phyloP scores from a whole-genome alignment of 345 rosid species.

The Ailanthus altissimus region DNA sequence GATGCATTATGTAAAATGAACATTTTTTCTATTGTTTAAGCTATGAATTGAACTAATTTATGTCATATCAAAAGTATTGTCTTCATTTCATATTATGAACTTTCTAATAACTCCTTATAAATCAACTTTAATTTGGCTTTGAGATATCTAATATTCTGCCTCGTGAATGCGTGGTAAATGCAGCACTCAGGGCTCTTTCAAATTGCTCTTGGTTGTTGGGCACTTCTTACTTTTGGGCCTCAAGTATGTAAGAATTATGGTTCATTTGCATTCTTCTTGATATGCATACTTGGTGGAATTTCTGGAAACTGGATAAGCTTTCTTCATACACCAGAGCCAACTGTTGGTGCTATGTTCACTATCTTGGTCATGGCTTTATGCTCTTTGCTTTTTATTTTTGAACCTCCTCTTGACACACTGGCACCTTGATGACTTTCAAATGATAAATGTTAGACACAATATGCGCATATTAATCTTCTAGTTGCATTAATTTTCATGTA shows the following conservation, averaged over 20 bases:
- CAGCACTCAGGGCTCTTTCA: slow-evolving; percentile 84
- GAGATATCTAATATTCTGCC: neutral
- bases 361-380: slow-evolving; percentile 43
- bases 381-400: slow-evolving; percentile 48
- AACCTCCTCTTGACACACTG: slow-evolving; percentile 51
- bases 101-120: neutral
- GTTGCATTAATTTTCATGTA: neutral
- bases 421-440: slow-evolving; percentile 33
- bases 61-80: neutral
- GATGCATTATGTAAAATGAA: neutral
- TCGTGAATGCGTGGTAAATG: slow-evolving; percentile 18
- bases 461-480: neutral
- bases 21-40: neutral
- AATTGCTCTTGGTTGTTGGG: slow-evolving; percentile 80
- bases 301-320: slow-evolving; percentile 86
- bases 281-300: slow-evolving; percentile 84
- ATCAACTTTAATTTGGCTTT: neutral
- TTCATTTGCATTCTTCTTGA: slow-evolving; percentile 66
- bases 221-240: slow-evolving; percentile 75
- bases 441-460: slow-evolving; percentile 9
- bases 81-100: neutral
- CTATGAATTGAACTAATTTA: neutral
- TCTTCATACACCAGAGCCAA: slow-evolving; percentile 76
- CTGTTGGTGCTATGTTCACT: slow-evolving; percentile 67
- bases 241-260: slow-evolving; percentile 78